Percentiles rank a stretch among this genome's conserved stretches.
phyloP scores from a whole-genome alignment of 2,329 filamentous ascomycete genomes.

The Trichoderma sp. region DNA sequence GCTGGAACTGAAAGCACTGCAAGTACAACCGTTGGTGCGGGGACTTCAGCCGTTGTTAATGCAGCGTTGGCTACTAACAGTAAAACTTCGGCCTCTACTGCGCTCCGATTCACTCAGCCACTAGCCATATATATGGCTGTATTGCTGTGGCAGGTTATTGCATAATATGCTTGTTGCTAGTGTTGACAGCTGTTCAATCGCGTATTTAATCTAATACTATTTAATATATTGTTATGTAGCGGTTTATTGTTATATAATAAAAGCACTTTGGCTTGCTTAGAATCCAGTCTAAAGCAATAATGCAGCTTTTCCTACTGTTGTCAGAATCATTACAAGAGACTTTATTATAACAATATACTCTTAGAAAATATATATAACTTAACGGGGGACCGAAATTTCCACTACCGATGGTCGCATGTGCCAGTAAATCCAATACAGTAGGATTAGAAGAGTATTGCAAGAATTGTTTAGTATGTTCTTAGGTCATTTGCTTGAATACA shows the following conservation, averaged over 20 bases:
- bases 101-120: background rate
- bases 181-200: background rate
- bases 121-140: background rate
- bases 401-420: too few relatives aligned
- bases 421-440: too few relatives aligned
- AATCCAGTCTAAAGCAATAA: too few relatives aligned
- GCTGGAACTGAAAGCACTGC: background rate
- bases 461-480: too few relatives aligned
- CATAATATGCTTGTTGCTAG: background rate
- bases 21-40: background rate
- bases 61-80: background rate
- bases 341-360: too few relatives aligned
- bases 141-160: background rate
- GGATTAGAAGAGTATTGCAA: too few relatives aligned
- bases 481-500: too few relatives aligned
- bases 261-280: background rate
- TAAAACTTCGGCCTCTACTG: background rate
- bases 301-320: too few relatives aligned
- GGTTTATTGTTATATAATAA: background rate
- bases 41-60: background rate
- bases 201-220: background rate
- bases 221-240: background rate
- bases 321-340: too few relatives aligned
- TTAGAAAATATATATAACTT: too few relatives aligned
- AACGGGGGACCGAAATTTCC: too few relatives aligned